phyloP scores from a whole-genome alignment of 2,329 filamentous ascomycete species.

The Sclerotinia trifoliorum region DNA sequence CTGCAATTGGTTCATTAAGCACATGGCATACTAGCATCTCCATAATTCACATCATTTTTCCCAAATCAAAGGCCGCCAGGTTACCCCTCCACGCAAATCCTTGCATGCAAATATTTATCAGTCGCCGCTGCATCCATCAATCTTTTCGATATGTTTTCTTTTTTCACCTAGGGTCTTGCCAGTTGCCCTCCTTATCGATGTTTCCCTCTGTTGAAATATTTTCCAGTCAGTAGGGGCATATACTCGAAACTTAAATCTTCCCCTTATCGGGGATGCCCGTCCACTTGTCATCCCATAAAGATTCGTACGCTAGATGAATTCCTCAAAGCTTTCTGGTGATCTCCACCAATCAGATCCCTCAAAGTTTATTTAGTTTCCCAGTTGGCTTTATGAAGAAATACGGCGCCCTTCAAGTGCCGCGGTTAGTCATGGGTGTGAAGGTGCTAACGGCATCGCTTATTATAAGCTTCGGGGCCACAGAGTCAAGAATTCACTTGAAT shows the following conservation, averaged over 20 bases:
- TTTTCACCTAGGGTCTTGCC: neutral
- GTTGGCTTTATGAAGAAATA: neutral
- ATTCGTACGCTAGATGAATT: neutral
- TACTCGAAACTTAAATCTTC: neutral
- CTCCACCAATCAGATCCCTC: neutral
- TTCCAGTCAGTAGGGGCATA: neutral
- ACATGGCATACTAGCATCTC: slow-evolving; percentile 18
- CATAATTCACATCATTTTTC: slow-evolving; percentile 14
- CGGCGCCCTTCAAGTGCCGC: slow-evolving; percentile 12
- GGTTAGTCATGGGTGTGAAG: neutral
- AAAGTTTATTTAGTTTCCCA: neutral
- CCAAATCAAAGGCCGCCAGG: slow-evolving; percentile 22
- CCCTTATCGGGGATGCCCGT: slow-evolving; percentile 4
- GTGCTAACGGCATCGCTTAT: slow-evolving; percentile 13
- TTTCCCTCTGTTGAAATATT: neutral
- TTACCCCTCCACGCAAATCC: slow-evolving; percentile 21
- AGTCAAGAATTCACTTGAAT: neutral
- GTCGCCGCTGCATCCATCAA: slow-evolving; percentile 14
- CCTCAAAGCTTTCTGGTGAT: neutral
- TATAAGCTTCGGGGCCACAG: neutral
- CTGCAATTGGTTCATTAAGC: slow-evolving; percentile 18
- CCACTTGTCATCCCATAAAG: neutral
- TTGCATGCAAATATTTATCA: slow-evolving; percentile 9
- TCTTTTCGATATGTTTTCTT: neutral
- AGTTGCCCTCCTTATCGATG: neutral